Conservation (phyloP, 2,329 filamentous ascomycete genomes). For the Cadophora gregata region DNA sequence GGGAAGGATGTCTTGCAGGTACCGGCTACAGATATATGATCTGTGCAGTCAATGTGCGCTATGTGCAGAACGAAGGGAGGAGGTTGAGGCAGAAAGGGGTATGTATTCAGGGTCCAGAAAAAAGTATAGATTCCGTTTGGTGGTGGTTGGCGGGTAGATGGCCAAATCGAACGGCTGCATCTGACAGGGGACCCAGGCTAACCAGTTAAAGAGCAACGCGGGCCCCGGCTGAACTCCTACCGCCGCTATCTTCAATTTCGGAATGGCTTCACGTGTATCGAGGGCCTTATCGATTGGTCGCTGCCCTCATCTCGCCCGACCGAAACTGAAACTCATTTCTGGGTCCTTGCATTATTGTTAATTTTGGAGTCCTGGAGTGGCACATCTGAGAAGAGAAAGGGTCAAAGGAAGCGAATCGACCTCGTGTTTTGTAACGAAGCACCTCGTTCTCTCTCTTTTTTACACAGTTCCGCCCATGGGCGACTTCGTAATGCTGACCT, state of each 20-base stretch:
- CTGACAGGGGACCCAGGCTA: not conserved
- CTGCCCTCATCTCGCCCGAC: not conserved
- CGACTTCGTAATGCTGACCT: slow-evolving; percentile 19
- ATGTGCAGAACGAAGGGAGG: slow-evolving; percentile 16
- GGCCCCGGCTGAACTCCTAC: not conserved
- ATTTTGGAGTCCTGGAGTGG: slow-evolving; percentile 13
- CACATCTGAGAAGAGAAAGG: not conserved
- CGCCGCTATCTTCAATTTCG: slow-evolving; percentile 11
- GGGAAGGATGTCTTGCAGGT: slow-evolving; percentile 21
- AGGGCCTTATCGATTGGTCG: slow-evolving; percentile 18
- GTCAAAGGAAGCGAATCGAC: not conserved
- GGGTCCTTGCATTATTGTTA: slow-evolving; percentile 10
- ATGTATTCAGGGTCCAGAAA: slow-evolving; percentile 14
- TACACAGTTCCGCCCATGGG: not conserved
- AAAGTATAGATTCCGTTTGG: slow-evolving; percentile 11
- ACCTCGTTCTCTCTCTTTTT: not conserved
- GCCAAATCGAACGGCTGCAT: slow-evolving; percentile 8
- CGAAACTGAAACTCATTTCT: slow-evolving; percentile 1
- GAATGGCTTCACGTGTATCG: slow-evolving; percentile 13
- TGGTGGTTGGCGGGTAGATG: not conserved
- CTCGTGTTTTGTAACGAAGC: not conserved
- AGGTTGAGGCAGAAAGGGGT: not conserved
- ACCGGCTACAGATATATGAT: slow-evolving; percentile 16
- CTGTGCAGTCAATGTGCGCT: slow-evolving; percentile 19
- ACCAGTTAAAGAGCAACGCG: not conserved